Conservation (phyloP, 2,329 filamentous ascomycete genomes). For the Alternaria hordeiaustralica region DNA sequence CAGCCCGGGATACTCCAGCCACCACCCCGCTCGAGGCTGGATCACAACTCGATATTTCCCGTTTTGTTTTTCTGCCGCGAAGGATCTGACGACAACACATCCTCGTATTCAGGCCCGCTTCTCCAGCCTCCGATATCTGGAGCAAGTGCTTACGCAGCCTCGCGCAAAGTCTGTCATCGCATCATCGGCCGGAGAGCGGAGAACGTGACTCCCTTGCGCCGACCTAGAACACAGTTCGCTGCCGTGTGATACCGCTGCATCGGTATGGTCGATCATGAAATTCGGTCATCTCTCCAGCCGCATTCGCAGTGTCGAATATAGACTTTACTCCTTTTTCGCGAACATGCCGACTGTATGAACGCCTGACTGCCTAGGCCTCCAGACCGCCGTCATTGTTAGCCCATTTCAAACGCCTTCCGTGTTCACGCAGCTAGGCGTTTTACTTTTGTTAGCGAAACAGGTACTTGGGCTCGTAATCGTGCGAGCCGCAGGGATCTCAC, state of each 20-base stretch:
- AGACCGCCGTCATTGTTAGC: conserved; percentile 19
- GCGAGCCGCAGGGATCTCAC: conserved; percentile 34
- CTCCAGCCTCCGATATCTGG: not conserved
- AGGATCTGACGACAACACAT: conserved; percentile 9
- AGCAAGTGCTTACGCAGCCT: conserved; percentile 1
- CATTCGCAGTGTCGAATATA: not conserved
- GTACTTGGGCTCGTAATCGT: conserved; percentile 17
- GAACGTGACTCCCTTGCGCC: not conserved
- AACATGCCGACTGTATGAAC: not conserved
- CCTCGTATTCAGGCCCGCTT: not conserved
- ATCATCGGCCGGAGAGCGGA: not conserved
- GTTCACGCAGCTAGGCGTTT: conserved; percentile 16
- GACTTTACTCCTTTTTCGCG: not conserved
- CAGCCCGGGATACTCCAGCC: not conserved
- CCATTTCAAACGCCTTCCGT: conserved; percentile 12
- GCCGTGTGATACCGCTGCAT: not conserved
- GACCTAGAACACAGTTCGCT: not conserved
- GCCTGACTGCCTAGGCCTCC: conserved; percentile 2
- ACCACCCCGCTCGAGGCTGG: not conserved
- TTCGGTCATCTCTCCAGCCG: not conserved
- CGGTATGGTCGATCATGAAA: not conserved
- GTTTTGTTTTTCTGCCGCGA: conserved; percentile 1
- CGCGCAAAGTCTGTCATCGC: not conserved
- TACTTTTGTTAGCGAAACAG: conserved; percentile 25
- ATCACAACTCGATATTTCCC: conserved; percentile 1